These are phyloP conservation scores for Yarrowia keelungensis DNA, from an alignment of 805 yeast genomes.

Conservation along the genomic window DNA sequence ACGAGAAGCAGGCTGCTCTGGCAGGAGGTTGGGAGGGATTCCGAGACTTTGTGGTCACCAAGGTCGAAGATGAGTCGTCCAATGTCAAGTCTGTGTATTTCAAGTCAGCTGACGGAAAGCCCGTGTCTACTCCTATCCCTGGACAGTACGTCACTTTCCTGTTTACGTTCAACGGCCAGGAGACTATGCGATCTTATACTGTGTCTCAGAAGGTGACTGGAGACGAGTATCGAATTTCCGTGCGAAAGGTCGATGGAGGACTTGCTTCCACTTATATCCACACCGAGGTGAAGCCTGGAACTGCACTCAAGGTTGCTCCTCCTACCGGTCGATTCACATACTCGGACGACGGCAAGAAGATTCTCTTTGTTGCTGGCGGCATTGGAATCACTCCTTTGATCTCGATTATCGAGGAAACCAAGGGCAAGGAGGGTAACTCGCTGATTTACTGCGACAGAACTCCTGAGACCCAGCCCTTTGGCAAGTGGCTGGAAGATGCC, in stretches of 20 bases:
- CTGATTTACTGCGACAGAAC: slow-evolving; percentile 45
- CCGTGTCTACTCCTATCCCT: slow-evolving; percentile 47
- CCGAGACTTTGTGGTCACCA: slow-evolving; percentile 58
- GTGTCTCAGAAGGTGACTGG: slow-evolving; percentile 52
- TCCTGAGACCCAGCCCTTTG: slow-evolving; percentile 35
- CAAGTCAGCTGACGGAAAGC: slow-evolving; percentile 54
- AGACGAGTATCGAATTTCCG: slow-evolving; percentile 62
- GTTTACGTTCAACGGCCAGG: slow-evolving; percentile 52
- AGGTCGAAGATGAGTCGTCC: slow-evolving; percentile 54
- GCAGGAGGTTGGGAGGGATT: slow-evolving; percentile 66
- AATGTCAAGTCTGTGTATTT: slow-evolving; percentile 62
- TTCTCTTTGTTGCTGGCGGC: slow-evolving; percentile 64
- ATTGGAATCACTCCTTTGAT: slow-evolving; percentile 72
- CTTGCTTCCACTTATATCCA: slow-evolving; percentile 60
- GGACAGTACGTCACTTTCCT: slow-evolving; percentile 58
- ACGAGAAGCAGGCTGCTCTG: slow-evolving; percentile 49
- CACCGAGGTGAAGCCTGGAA: slow-evolving; percentile 57
- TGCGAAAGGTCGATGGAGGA: slow-evolving; percentile 59
- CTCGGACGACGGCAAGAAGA: slow-evolving; percentile 47
- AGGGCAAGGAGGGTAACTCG: slow-evolving; percentile 47
- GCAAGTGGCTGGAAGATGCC: slow-evolving; percentile 23
- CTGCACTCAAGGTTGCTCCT: slow-evolving; percentile 58
- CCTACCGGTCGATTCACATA: slow-evolving; percentile 63
- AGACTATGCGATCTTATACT: slow-evolving; percentile 66
- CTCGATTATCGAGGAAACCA: slow-evolving; percentile 57